phyloP scores from a whole-genome alignment of 2,329 filamentous ascomycete species.

The Chrysoporthe deuterocubensis region DNA sequence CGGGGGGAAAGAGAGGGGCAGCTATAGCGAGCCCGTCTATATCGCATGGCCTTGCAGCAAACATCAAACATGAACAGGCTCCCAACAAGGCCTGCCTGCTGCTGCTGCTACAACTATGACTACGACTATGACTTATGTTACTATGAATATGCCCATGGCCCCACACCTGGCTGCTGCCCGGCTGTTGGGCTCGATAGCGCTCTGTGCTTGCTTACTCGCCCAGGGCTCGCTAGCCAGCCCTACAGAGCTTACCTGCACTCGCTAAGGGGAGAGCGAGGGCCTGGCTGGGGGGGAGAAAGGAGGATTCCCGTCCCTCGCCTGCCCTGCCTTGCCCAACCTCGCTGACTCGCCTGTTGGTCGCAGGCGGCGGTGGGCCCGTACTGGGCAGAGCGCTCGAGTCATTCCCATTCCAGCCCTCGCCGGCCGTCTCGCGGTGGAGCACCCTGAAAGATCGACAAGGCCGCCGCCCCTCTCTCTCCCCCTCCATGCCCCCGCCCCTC shows the following conservation, averaged over 20 bases:
- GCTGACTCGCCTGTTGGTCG: background rate
- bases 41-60: no score
- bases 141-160: background rate
- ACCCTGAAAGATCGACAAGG: background rate
- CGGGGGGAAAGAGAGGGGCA: no score
- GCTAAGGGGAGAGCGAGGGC: no score
- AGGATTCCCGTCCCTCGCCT: no score
- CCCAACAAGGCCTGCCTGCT: no score
- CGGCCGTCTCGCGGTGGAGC: background rate
- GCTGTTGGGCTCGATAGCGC: background rate
- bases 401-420: background rate
- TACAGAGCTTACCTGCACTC: background rate
- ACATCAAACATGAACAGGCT: no score
- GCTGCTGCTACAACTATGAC: no score
- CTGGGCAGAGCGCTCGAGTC: background rate
- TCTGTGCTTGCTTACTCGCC: background rate
- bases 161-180: no score
- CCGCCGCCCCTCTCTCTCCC: background rate
- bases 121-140: background rate
- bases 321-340: background rate
- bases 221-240: background rate
- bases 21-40: no score
- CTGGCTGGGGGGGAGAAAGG: no score
- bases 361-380: background rate
- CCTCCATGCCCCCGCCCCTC: background rate